A percentile compares a stretch with the other conserved stretches of the same genome.
These are phyloP conservation scores for Pouteria glomerata DNA, from an alignment of 148 eudicot genomes.

Conservation along the genomic window DNA sequence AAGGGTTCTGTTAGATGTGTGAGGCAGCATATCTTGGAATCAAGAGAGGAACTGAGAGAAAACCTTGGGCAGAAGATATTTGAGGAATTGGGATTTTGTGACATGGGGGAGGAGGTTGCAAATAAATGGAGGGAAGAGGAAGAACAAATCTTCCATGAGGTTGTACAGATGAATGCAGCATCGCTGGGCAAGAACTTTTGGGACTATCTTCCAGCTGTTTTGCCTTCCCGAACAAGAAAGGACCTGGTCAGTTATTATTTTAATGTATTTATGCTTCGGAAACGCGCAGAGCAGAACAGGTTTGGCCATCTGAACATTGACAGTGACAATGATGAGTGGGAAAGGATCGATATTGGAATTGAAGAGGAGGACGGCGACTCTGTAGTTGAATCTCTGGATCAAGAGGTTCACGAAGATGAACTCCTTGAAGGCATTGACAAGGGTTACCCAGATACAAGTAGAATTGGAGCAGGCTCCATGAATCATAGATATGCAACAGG, in stretches of 20 bases:
- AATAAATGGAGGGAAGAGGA: slow-evolving; percentile 16
- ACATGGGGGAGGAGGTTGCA: slow-evolving; percentile 19
- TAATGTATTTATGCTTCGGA: slow-evolving; percentile 26
- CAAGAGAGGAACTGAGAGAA: slow-evolving; percentile 11
- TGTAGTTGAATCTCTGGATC: slow-evolving; percentile 14
- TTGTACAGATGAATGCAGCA: slow-evolving; percentile 11
- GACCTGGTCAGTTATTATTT: slow-evolving; percentile 22
- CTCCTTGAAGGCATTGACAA: background rate
- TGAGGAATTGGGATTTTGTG: slow-evolving; percentile 15
- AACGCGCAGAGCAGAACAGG: slow-evolving; percentile 21
- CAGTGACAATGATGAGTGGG: slow-evolving; percentile 23
- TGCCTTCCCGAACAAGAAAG: slow-evolving; percentile 9
- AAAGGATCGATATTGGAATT: slow-evolving; percentile 6
- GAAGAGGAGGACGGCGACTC: slow-evolving; percentile 11
- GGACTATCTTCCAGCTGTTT: slow-evolving; percentile 13
- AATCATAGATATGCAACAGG: background rate
- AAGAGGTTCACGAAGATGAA: slow-evolving; percentile 8
- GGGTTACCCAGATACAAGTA: background rate
- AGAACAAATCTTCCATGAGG: slow-evolving; percentile 13
- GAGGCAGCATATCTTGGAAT: slow-evolving; percentile 16
- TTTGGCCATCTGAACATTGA: slow-evolving; percentile 17
- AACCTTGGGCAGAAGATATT: slow-evolving; percentile 12
- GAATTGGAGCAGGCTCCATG: background rate
- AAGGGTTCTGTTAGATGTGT: slow-evolving; percentile 15
- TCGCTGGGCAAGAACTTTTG: slow-evolving; percentile 13